Conservation (phyloP, 331 rosid species). For the Malus hybrid region DNA sequence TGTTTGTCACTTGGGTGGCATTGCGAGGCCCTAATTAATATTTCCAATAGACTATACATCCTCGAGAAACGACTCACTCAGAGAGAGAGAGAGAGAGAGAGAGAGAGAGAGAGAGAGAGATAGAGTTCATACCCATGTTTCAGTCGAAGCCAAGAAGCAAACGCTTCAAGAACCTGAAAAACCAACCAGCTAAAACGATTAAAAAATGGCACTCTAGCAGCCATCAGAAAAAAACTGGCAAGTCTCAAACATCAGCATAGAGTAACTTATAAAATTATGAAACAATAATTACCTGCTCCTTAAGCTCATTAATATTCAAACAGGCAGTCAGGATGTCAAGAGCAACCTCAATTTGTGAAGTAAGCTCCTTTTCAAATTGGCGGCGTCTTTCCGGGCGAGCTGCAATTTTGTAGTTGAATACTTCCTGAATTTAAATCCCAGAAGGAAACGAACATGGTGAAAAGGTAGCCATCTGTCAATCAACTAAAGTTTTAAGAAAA, state of each 20-base stretch:
- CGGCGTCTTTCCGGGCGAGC: slow-evolving; percentile 99
- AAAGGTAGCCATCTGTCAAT: background rate
- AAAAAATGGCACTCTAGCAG: slow-evolving; percentile 13
- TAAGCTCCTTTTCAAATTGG: slow-evolving; percentile 95
- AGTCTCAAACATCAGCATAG: slow-evolving; percentile 1
- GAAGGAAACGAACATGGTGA: slow-evolving; percentile 8
- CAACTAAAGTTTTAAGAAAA: background rate
- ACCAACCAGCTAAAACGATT: slow-evolving; percentile 15
- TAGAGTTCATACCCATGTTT: slow-evolving; percentile 78
- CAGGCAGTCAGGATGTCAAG: slow-evolving; percentile 88
- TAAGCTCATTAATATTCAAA: slow-evolving; percentile 79
- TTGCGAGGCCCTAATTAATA: background rate
- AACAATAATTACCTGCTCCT: slow-evolving; percentile 67
- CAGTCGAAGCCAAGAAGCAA: slow-evolving; percentile 98
- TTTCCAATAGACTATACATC: background rate
- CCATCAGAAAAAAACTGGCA: background rate
- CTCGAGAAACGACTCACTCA: background rate
- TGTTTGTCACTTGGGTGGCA: background rate
- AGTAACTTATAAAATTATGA: background rate
- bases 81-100: background rate
- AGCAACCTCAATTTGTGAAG: slow-evolving; percentile 87
- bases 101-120: slow-evolving; percentile 1
- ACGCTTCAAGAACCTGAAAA: slow-evolving; percentile 94
- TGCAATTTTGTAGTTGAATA: slow-evolving; percentile 85
- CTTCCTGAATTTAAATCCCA: slow-evolving; percentile 62